Conservation (phyloP, 2,329 filamentous ascomycete genomes). For the Tolypocladium sp. region DNA sequence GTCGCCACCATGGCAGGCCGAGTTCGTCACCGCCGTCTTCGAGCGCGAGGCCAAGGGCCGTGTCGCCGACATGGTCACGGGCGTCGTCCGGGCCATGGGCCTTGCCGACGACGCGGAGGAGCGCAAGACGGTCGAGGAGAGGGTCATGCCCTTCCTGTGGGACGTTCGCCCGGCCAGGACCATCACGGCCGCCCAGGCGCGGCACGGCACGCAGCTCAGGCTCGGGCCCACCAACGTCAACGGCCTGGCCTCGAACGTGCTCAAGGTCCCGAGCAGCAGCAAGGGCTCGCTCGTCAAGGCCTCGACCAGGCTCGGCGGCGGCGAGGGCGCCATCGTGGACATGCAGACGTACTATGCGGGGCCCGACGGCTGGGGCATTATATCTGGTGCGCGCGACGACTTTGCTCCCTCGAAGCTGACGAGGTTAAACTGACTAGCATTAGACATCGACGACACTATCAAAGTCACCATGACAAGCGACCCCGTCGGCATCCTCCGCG, state of each 20-base stretch:
- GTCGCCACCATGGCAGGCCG: slow-evolving; percentile 56
- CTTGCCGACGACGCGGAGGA: slow-evolving; percentile 52
- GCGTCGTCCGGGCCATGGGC: slow-evolving; percentile 60
- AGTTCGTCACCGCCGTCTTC: slow-evolving; percentile 79
- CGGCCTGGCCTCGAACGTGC: slow-evolving; percentile 60
- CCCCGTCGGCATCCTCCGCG: slow-evolving; percentile 68
- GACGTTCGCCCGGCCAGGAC: slow-evolving; percentile 62
- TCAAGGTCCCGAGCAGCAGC: slow-evolving; percentile 38
- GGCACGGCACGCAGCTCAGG: slow-evolving; percentile 38
- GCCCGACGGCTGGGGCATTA: slow-evolving; percentile 72
- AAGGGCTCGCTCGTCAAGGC: slow-evolving; percentile 38
- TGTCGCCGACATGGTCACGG: slow-evolving; percentile 59
- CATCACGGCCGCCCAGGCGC: slow-evolving; percentile 54
- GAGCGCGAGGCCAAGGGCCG: slow-evolving; percentile 59
- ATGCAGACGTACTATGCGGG: slow-evolving; percentile 68
- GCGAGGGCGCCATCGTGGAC: slow-evolving; percentile 44
- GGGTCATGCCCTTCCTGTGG: slow-evolving; percentile 71
- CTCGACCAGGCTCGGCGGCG: slow-evolving; percentile 39
- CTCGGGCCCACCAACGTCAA: slow-evolving; percentile 64
- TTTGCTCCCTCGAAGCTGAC: slow-evolving; percentile 1
- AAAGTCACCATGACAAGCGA: slow-evolving; percentile 80
- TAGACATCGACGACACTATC: slow-evolving; percentile 91
- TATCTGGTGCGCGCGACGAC: slow-evolving; percentile 48
- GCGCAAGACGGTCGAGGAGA: slow-evolving; percentile 50
- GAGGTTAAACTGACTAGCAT: background rate